Evolutionary conservation across 2,329 filamentous ascomycete species (phyloP).

Genomic region (Aspergillus sp.): DNA sequence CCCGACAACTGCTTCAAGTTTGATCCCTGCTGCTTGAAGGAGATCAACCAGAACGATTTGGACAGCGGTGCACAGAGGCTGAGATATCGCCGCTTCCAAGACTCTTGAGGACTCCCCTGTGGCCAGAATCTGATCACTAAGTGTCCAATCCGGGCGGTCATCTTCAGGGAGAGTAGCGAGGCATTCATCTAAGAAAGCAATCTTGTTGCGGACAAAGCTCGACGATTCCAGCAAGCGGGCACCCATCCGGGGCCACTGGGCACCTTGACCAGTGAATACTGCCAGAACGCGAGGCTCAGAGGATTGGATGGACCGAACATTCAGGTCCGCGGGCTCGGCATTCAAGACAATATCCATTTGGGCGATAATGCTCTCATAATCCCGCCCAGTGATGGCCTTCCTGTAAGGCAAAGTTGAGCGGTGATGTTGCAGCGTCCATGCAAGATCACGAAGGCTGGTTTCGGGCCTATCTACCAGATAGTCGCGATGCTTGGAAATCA

Average conservation of each 20-base stretch:
- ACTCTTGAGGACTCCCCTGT: conserved; percentile 1
- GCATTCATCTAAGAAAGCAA: background rate
- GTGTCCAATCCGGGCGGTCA: conserved; percentile 6
- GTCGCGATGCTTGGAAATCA: background rate
- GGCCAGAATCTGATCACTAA: conserved; percentile 6
- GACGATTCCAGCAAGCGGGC: background rate
- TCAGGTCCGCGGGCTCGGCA: background rate
- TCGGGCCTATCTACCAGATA: background rate
- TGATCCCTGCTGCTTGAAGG: conserved; percentile 30
- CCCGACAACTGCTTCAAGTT: conserved; percentile 40
- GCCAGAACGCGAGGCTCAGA: conserved; percentile 6
- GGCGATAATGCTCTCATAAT: background rate
- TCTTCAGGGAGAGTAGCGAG: background rate
- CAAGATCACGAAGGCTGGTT: background rate
- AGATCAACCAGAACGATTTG: conserved; percentile 25
- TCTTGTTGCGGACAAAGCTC: background rate
- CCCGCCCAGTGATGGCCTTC: background rate
- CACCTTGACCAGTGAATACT: conserved; percentile 29
- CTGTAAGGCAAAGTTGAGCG: background rate
- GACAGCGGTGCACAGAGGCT: conserved; percentile 20
- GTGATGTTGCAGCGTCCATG: background rate
- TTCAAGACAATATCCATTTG: background rate
- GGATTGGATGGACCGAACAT: background rate
- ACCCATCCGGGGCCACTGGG: conserved; percentile 28
- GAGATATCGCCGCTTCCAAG: conserved; percentile 17